Percentiles rank a stretch among this genome's conserved stretches.
phyloP scores from a whole-genome alignment of 2,329 filamentous ascomycete genomes.

The Phyllosticta citribraziliensis region DNA sequence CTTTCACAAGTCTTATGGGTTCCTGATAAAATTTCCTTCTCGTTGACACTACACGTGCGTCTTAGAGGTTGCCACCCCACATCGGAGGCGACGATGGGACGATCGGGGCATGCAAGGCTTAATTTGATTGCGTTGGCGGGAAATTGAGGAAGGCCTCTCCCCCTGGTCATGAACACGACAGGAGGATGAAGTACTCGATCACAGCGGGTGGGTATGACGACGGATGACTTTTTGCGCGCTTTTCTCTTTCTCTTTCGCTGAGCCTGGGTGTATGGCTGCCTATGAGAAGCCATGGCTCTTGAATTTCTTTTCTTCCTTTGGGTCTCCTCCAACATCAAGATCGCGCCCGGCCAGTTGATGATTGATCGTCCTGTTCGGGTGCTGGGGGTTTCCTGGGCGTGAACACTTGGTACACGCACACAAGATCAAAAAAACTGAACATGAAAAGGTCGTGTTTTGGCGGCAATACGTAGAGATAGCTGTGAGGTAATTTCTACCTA shows the following conservation, averaged over 20 bases:
- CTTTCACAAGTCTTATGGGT: slow-evolving; percentile 5
- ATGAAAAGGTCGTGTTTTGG: background rate
- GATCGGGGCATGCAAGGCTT: slow-evolving; percentile 3
- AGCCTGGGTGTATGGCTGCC: slow-evolving; percentile 7
- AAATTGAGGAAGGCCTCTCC: background rate
- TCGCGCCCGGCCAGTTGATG: background rate
- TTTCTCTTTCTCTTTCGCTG: background rate
- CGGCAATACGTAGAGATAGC: background rate
- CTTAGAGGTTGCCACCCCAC: slow-evolving; percentile 5
- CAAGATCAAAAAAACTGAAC: background rate
- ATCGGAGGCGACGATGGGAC: background rate
- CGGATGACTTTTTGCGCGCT: background rate
- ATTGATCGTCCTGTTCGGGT: background rate
- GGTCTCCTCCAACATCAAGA: background rate
- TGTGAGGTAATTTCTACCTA: background rate
- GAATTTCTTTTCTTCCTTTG: background rate
- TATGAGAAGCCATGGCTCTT: slow-evolving; percentile 8
- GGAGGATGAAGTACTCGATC: background rate
- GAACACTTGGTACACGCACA: background rate
- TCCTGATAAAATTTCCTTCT: slow-evolving; percentile 8
- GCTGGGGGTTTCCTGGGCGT: background rate
- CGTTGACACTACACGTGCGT: slow-evolving; percentile 6
- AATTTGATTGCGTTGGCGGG: slow-evolving; percentile 5
- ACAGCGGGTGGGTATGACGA: slow-evolving; percentile 4
- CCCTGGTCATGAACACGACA: background rate